Percentiles rank a stretch among this genome's conserved stretches.
Evolutionary conservation across 2,329 filamentous ascomycete genomes (phyloP).

Genomic region (Zasmidium citrigriseum): DNA sequence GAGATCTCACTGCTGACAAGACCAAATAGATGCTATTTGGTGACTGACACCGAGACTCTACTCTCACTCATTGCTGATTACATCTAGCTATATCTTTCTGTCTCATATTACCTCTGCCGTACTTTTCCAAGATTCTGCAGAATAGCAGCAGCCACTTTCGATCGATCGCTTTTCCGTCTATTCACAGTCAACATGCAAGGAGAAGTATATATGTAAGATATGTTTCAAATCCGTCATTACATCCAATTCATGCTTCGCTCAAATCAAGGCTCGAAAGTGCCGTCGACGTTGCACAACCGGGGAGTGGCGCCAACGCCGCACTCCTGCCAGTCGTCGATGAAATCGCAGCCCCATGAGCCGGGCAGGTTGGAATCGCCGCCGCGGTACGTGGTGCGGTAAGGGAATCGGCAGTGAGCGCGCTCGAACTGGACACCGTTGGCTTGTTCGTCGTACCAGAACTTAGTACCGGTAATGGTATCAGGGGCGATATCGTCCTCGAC

Average conservation of each 20-base stretch:
- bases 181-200: neutral
- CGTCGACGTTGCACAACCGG: constrained; percentile 28
- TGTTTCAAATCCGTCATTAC: neutral
- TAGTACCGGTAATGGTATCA: constrained; percentile 43
- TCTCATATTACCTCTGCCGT: neutral
- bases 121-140: neutral
- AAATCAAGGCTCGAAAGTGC: constrained; percentile 16
- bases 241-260: neutral
- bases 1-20: neutral
- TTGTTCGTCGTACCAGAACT: constrained; percentile 45
- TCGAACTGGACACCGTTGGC: constrained; percentile 45
- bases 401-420: constrained; percentile 48
- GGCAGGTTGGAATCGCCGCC: constrained; percentile 39
- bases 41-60: too few species aligned
- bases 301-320: constrained; percentile 25
- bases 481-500: constrained; percentile 36
- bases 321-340: constrained; percentile 32
- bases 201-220: neutral
- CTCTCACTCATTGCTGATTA: neutral
- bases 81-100: neutral
- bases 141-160: neutral
- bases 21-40: too few species aligned
- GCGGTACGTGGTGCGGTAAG: constrained; percentile 37
- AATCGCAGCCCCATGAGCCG: constrained; percentile 38
- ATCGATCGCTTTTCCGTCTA: neutral